These are phyloP conservation scores for Trichoderma koningiopsis DNA, from an alignment of 2,329 filamentous ascomycete species.

Conservation along the genomic window DNA sequence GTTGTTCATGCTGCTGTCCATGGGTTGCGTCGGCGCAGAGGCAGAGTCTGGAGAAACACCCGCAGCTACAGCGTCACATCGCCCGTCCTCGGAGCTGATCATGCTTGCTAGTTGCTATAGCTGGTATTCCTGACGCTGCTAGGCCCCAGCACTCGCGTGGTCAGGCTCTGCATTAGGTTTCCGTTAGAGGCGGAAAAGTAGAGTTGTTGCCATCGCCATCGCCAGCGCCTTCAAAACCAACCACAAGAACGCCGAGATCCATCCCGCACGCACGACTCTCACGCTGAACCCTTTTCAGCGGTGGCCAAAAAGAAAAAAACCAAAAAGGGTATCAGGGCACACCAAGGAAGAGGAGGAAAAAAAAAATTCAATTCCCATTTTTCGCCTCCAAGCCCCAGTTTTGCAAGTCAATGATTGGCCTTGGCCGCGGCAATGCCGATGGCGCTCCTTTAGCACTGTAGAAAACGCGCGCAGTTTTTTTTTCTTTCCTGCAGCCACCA, in stretches of 20 bases:
- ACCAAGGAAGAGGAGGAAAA: neutral
- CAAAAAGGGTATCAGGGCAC: neutral
- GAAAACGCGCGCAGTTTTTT: neutral
- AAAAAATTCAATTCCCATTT: constrained; percentile 19
- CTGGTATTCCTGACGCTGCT: neutral
- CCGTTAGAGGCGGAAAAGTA: neutral
- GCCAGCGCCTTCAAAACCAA: neutral
- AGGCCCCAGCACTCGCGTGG: neutral
- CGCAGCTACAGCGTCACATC: constrained; percentile 17
- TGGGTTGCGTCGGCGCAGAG: constrained; percentile 20
- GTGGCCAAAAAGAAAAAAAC: neutral
- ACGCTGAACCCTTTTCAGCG: neutral
- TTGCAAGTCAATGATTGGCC: constrained; percentile 13
- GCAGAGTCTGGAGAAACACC: constrained; percentile 13
- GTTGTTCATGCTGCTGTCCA: neutral
- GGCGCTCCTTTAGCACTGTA: neutral
- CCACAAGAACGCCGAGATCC: constrained; percentile 15
- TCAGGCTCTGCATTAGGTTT: neutral
- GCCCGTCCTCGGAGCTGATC: constrained; percentile 10
- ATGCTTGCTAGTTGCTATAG: constrained; percentile 1
- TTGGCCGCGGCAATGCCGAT: constrained; percentile 21
- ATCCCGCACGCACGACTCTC: neutral
- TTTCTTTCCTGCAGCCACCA: constrained; percentile 4
- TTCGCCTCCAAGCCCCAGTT: constrained; percentile 20
- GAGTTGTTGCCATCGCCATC: neutral